phyloP scores from a whole-genome alignment of 164 flowering plant species.

The Annona squamosa region DNA sequence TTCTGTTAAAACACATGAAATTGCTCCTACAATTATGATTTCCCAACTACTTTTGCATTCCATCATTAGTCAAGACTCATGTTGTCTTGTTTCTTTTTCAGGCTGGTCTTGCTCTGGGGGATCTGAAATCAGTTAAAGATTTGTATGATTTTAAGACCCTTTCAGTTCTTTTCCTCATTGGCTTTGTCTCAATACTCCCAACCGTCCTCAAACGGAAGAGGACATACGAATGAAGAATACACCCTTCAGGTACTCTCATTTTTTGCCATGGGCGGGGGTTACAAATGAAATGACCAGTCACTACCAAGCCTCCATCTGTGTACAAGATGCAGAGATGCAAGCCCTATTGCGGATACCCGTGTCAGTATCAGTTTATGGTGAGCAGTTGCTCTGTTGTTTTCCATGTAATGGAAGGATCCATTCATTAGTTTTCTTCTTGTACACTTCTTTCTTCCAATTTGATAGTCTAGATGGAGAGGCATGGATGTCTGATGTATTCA shows the following conservation, averaged over 20 bases:
- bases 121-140: conserved; percentile 79
- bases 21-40: neutral
- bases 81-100: conserved; percentile 17
- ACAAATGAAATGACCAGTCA: neutral
- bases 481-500: neutral
- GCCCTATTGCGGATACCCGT: neutral
- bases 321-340: neutral
- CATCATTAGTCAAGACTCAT: neutral
- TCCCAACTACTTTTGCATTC: neutral
- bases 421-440: neutral
- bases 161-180: conserved; percentile 72
- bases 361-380: neutral
- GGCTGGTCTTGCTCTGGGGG: conserved; percentile 96
- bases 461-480: neutral
- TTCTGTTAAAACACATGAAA: conserved; percentile 5
- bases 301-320: neutral
- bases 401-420: neutral
- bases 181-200: conserved; percentile 49
- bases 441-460: neutral
- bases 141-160: conserved; percentile 79
- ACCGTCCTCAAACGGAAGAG: conserved; percentile 62
- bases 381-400: neutral
- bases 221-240: conserved; percentile 48
- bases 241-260: neutral
- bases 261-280: neutral